phyloP scores from a whole-genome alignment of 2,329 filamentous ascomycete genomes.

The Capronia americana region DNA sequence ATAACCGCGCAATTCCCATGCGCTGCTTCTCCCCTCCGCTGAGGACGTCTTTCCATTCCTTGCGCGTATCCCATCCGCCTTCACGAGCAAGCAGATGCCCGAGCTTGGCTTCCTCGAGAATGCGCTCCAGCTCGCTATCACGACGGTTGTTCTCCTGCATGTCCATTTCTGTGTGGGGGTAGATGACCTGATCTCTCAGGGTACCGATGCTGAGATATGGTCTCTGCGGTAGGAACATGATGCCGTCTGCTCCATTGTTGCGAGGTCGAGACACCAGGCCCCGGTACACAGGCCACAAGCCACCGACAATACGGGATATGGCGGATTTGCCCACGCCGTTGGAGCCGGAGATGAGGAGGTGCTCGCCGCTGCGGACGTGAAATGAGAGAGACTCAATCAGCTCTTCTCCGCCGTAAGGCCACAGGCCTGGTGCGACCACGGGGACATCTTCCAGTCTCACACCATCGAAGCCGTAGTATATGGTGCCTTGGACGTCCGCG shows the following conservation, averaged over 20 bases:
- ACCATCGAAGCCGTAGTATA: constrained; percentile 93
- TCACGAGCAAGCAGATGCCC: constrained; percentile 91
- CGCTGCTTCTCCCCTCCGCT: constrained; percentile 97
- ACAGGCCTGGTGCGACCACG: constrained; percentile 84
- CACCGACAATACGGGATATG: constrained; percentile 84
- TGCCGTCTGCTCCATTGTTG: constrained; percentile 79
- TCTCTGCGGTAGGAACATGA: constrained; percentile 97
- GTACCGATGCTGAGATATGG: constrained; percentile 93
- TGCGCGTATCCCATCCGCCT: constrained; percentile 94
- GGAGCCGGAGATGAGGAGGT: constrained; percentile 90
- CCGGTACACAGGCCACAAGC: constrained; percentile 94
- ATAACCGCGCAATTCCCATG: constrained; percentile 84
- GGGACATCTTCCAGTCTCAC: constrained; percentile 93
- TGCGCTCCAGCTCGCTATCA: constrained; percentile 76
- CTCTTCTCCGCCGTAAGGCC: constrained; percentile 89
- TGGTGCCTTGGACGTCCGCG: constrained; percentile 89
- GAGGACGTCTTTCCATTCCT: constrained; percentile 99
- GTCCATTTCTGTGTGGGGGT: constrained; percentile 91
- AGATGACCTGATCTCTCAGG: constrained; percentile 94
- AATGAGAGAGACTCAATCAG: constrained; percentile 87
- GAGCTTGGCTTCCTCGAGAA: constrained; percentile 82
- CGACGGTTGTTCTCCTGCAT: constrained; percentile 82
- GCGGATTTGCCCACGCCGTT: constrained; percentile 95
- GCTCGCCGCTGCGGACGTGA: constrained; percentile 87
- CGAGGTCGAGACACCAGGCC: constrained; percentile 89